Evolutionary conservation across 805 yeast genomes (phyloP).

Genomic region (Candida ovalis): DNA sequence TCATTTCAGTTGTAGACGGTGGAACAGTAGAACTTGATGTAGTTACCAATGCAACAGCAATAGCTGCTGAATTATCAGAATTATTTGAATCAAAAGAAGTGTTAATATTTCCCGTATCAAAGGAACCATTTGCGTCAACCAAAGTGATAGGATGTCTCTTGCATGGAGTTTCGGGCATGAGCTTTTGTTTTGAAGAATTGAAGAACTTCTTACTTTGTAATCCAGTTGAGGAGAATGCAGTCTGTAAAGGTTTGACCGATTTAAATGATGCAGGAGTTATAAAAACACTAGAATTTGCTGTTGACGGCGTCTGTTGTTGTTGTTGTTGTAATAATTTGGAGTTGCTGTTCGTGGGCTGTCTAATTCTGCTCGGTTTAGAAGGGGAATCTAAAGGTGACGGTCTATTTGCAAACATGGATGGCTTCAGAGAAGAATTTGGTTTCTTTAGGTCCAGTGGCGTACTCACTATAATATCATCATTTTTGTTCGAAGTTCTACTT

Average conservation of each 20-base stretch:
- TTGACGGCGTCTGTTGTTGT: slow-evolving; percentile 13
- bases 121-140: slow-evolving; percentile 27
- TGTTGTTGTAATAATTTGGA: background rate
- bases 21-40: background rate
- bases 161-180: slow-evolving; percentile 65
- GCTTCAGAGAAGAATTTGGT: slow-evolving; percentile 12
- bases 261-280: slow-evolving; percentile 56
- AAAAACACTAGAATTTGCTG: slow-evolving; percentile 18
- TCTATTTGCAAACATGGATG: slow-evolving; percentile 4
- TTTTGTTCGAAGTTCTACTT: slow-evolving; percentile 1
- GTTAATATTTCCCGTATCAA: slow-evolving; percentile 14
- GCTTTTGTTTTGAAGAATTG: slow-evolving; percentile 32
- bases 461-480: slow-evolving; percentile 8
- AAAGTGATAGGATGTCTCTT: slow-evolving; percentile 38
- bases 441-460: slow-evolving; percentile 20
- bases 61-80: slow-evolving; percentile 8
- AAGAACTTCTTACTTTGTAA: slow-evolving; percentile 56
- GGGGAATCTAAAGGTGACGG: slow-evolving; percentile 18
- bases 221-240: slow-evolving; percentile 78
- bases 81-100: slow-evolving; percentile 18
- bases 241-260: slow-evolving; percentile 78
- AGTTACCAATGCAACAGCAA: background rate
- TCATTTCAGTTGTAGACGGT: background rate
- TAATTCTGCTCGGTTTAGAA: slow-evolving; percentile 14
- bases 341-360: background rate